Conservation (phyloP, 805 yeast species). For the Dipodascopsis tothii region DNA sequence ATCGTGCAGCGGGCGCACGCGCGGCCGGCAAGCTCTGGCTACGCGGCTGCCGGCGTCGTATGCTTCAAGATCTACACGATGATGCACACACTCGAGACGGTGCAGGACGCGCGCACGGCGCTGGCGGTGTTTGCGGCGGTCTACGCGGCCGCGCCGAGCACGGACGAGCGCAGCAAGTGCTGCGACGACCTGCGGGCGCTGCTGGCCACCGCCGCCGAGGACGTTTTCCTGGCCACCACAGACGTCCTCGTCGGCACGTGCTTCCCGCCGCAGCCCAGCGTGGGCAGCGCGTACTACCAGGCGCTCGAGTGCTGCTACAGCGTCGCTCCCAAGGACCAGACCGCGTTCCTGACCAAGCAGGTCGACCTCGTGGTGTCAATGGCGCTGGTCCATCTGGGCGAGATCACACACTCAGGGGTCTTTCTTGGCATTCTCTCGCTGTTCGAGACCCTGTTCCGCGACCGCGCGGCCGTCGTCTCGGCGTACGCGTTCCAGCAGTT, state of each 20-base stretch:
- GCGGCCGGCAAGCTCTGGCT: too few relatives aligned
- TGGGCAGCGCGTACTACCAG: background rate
- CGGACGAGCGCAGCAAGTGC: background rate
- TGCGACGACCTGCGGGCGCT: background rate
- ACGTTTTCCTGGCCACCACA: background rate
- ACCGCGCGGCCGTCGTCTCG: slow-evolving; percentile 49
- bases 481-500: slow-evolving; percentile 61
- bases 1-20: too few relatives aligned
- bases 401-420: slow-evolving; percentile 23
- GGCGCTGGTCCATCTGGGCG: slow-evolving; percentile 21
- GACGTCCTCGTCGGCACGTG: background rate
- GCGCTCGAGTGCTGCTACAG: background rate
- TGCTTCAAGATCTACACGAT: too few relatives aligned
- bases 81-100: too few relatives aligned
- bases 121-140: too few relatives aligned
- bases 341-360: background rate
- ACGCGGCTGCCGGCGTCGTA: too few relatives aligned
- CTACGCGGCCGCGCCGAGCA: too few relatives aligned
- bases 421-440: slow-evolving; percentile 26
- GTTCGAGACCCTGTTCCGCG: slow-evolving; percentile 40
- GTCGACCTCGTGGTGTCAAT: background rate
- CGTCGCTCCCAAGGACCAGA: background rate
- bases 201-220: background rate
- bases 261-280: background rate
- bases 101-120: too few relatives aligned